Evolutionary conservation across 371 early-diverging fungal species (phyloP), one percentile per base, ranked within the genome.

Genomic region (Umbelopsis sp.): DNA sequence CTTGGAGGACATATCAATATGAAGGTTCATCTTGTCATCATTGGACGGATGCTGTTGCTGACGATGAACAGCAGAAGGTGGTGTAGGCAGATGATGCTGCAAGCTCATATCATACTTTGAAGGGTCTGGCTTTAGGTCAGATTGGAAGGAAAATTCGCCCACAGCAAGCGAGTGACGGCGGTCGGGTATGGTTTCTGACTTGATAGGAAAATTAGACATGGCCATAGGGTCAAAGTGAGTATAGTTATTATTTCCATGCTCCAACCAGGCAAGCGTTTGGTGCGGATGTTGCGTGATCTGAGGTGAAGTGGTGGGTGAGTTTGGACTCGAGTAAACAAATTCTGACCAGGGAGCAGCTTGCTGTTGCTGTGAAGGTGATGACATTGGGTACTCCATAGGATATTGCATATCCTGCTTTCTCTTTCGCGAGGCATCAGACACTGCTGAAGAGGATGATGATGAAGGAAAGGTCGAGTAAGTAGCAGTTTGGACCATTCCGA

Each of bases 281-380:
- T 48, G 51, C 1, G 48, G 48, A 18, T 48, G 48, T 20, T 48
- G 48, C 16, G 48, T 48, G 48, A 48, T 48, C 48, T 48, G 48
- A 57, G 57, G 57, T 16, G 57, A 57, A 18, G 29, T 48, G 37
- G 70, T 63, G 22, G 78, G 78, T 12, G 78, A 74, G 16, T 72
- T 75, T 24, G 77, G 77, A 22, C 69, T 67, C 8, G 77, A 77
- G 52, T 77, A 77, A 25, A 77, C 72, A 57, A 72, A 77, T 16
- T 77, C 77, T 32, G 75, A 69, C 77, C 77, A 77, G 63, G 41
- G 66, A n/a, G 57, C 35, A 57, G 57, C 35, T 12, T 22, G 25
- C 57, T 57, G 57, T 57, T 57, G 57, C 25, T 29, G 35, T 57
- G 57, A 35, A 35, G 57, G 57, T 7, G 57, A 57, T 6, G 57